phyloP scores from a whole-genome alignment of 169 alveolate genomes.

The Cryptosporidium andersoni region DNA sequence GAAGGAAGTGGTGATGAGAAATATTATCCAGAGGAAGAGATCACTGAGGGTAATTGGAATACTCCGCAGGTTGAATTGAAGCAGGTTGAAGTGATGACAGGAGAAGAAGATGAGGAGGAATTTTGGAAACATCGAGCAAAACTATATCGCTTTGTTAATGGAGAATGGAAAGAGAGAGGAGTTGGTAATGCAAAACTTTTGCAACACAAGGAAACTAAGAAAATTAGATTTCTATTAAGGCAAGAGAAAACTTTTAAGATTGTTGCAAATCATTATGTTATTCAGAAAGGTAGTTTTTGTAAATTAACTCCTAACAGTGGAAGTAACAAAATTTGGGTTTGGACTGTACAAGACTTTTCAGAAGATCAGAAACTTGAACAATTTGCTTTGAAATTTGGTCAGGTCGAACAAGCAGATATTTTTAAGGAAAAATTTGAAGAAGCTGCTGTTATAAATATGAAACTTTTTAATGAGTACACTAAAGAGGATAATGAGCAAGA shows the following conservation, averaged over 20 bases:
- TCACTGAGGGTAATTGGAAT: slow-evolving; percentile 87
- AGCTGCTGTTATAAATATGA: slow-evolving; percentile 85
- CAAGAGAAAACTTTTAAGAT: slow-evolving; percentile 96
- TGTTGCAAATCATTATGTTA: slow-evolving; percentile 93
- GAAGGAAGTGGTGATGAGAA: slow-evolving; percentile 75
- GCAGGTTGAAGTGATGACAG: slow-evolving; percentile 91
- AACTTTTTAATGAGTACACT: slow-evolving; percentile 74
- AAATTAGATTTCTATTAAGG: slow-evolving; percentile 91
- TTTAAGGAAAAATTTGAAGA: slow-evolving; percentile 89
- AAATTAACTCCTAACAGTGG: slow-evolving; percentile 94
- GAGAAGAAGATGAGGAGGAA: slow-evolving; percentile 95
- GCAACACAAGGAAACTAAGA: slow-evolving; percentile 90
- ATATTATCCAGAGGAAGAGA: slow-evolving; percentile 82
- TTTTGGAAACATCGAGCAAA: slow-evolving; percentile 93
- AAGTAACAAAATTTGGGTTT: slow-evolving; percentile 95
- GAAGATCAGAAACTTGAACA: slow-evolving; percentile 93
- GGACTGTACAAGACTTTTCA: slow-evolving; percentile 94
- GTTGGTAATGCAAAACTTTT: slow-evolving; percentile 94
- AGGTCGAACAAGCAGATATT: slow-evolving; percentile 87
- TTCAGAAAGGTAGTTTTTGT: slow-evolving; percentile 87
- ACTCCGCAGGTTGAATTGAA: slow-evolving; percentile 90
- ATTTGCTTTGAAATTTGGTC: slow-evolving; percentile 92
- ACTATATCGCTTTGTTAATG: slow-evolving; percentile 91
- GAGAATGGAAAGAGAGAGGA: slow-evolving; percentile 98
- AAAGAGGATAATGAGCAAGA: background rate